phyloP scores from a whole-genome alignment of 2,329 filamentous ascomycete species.

The Zelopaecilomyces penicillatus region DNA sequence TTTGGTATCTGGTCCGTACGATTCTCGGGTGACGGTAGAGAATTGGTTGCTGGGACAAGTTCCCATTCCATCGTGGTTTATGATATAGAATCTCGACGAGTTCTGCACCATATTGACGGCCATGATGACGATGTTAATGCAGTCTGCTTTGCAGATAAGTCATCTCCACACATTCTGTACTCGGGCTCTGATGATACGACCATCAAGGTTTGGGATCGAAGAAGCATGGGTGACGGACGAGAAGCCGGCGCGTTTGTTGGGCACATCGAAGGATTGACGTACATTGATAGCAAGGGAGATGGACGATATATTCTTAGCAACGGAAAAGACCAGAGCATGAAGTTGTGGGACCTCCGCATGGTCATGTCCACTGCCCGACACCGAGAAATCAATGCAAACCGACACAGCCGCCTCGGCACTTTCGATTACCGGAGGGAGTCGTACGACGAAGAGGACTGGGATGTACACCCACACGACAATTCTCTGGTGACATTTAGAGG shows the following conservation, averaged over 20 bases:
- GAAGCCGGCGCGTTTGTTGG: conserved; percentile 59
- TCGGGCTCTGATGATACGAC: conserved; percentile 92
- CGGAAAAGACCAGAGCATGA: conserved; percentile 93
- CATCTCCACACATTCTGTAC: conserved; percentile 87
- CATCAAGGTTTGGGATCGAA: conserved; percentile 91
- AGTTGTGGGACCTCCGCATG: conserved; percentile 90
- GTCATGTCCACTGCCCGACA: conserved; percentile 68
- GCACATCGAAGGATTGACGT: conserved; percentile 58
- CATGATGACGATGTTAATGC: conserved; percentile 91
- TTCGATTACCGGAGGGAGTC: conserved; percentile 69
- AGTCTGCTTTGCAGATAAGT: conserved; percentile 86
- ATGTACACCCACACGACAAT: conserved; percentile 67
- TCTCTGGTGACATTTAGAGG: conserved; percentile 89
- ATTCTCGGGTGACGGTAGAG: conserved; percentile 84
- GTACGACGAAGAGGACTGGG: conserved; percentile 57
- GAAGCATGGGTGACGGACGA: conserved; percentile 80
- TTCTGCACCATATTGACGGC: conserved; percentile 66
- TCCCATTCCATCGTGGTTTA: conserved; percentile 77
- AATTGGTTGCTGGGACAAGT: conserved; percentile 84
- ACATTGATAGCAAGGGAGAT: conserved; percentile 62
- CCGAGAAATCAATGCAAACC: conserved; percentile 45
- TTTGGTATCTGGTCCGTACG: conserved; percentile 81
- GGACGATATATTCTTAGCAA: conserved; percentile 84
- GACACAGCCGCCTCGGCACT: conserved; percentile 43
- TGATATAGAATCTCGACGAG: conserved; percentile 73